These are phyloP conservation scores for Ascochyta fabae DNA, from an alignment of 2,329 filamentous ascomycete species.

Conservation along the genomic window DNA sequence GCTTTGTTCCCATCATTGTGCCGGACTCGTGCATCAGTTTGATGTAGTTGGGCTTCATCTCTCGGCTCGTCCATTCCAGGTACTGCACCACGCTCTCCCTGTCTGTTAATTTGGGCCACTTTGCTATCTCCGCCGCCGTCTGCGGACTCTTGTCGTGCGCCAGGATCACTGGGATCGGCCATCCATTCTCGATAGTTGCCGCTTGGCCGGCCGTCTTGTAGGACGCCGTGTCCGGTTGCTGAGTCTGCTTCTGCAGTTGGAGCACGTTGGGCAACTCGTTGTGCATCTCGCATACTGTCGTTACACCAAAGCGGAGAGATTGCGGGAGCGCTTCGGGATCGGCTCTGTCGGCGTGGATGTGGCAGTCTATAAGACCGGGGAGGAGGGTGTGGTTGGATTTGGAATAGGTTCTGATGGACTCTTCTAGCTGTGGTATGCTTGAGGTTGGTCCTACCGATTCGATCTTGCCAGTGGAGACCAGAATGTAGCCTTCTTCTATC, in stretches of 20 bases:
- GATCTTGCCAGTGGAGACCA: constrained; percentile 53
- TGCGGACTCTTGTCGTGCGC: constrained; percentile 47
- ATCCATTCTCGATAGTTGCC: constrained; percentile 60
- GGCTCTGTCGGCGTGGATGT: constrained; percentile 56
- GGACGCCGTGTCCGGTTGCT: constrained; percentile 50
- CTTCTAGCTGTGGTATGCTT: constrained; percentile 16
- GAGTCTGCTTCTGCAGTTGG: constrained; percentile 37
- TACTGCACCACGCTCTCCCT: constrained; percentile 52
- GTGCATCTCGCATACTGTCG: constrained; percentile 60
- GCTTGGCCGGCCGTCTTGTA: constrained; percentile 58
- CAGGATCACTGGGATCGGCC: constrained; percentile 56
- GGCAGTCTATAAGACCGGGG: constrained; percentile 59
- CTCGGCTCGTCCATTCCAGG: constrained; percentile 49
- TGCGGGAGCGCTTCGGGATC: constrained; percentile 52
- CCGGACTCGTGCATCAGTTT: constrained; percentile 61
- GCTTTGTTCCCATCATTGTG: constrained; percentile 44
- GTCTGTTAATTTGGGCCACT: constrained; percentile 56
- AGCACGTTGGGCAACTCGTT: constrained; percentile 41
- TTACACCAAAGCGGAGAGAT: constrained; percentile 58
- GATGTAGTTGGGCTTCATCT: constrained; percentile 56
- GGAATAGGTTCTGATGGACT: constrained; percentile 43
- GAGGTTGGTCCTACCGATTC: constrained; percentile 34
- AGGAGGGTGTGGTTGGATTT: constrained; percentile 57
- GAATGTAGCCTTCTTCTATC: constrained; percentile 51
- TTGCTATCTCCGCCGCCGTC: constrained; percentile 50